Conservation (phyloP, 495 filamentous ascomycete genomes). For the Clavariopsis aquatica region DNA sequence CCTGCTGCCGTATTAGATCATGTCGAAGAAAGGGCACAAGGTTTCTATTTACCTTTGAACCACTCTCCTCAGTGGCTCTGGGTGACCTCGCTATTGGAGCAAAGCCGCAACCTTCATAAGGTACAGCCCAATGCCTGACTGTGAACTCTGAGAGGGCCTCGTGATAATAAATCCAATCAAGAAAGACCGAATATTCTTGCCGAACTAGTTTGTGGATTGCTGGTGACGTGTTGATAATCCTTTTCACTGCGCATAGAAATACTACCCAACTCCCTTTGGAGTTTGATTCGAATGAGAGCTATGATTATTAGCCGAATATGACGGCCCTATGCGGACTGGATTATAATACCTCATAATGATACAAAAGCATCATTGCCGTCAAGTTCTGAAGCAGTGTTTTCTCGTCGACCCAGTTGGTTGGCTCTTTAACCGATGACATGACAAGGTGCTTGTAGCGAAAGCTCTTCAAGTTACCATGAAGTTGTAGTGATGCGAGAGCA, state of each 20-base stretch:
- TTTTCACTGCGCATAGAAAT: conserved; percentile 36
- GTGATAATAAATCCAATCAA: conserved; percentile 39
- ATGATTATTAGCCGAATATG: no score
- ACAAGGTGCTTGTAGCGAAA: conserved; percentile 35
- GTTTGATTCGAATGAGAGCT: conserved; percentile 28
- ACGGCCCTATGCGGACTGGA: no score
- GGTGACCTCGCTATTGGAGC: conserved; percentile 31
- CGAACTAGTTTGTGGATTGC: conserved; percentile 33
- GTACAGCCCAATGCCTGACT: conserved; percentile 32
- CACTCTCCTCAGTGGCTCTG: conserved; percentile 21
- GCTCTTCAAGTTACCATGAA: conserved; percentile 32
- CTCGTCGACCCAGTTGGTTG: conserved; percentile 27
- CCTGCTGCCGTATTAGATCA: conserved; percentile 7
- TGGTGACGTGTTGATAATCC: conserved; percentile 35
- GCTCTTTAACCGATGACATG: conserved; percentile 30
- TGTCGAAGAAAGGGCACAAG: no score
- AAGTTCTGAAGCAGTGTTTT: conserved; percentile 36
- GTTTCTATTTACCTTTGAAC: no score
- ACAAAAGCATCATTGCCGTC: conserved; percentile 36
- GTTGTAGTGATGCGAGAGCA: conserved; percentile 35
- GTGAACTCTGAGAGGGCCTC: conserved; percentile 35
- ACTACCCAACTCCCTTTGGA: conserved; percentile 31
- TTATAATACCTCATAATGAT: conserved; percentile 36
- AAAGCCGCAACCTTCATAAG: conserved; percentile 34
- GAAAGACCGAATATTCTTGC: conserved; percentile 35